Evolutionary conservation across 108 stramenopile genomes (phyloP).

Genomic region (Ochromonas danica): DNA sequence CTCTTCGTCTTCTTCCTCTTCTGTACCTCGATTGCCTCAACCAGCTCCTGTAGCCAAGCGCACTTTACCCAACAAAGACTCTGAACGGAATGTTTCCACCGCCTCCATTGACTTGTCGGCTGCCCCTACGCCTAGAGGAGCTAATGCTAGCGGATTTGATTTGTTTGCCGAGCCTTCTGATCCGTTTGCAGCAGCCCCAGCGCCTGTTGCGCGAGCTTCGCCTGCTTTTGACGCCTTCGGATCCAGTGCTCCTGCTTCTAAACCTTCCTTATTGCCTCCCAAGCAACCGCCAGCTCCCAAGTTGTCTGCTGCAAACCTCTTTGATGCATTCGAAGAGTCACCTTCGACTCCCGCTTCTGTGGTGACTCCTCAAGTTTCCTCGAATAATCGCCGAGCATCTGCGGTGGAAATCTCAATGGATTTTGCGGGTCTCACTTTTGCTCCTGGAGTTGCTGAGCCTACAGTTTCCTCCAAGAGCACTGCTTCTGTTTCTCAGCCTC

Average conservation of each 20-base stretch:
- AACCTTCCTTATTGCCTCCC: too few species aligned
- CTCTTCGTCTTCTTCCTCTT: background rate
- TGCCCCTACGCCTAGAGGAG: too few species aligned
- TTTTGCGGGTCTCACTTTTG: background rate
- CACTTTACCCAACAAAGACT: background rate
- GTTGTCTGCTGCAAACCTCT: background rate
- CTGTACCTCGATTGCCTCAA: background rate
- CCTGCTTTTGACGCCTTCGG: too few species aligned
- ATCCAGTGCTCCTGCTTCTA: too few species aligned
- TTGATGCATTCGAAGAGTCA: background rate
- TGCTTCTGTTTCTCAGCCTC: background rate
- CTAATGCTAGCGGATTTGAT: too few species aligned
- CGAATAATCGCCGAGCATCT: background rate
- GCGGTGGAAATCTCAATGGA: background rate
- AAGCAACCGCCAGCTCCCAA: constrained; percentile 1
- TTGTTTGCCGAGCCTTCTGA: too few species aligned
- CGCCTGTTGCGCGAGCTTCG: too few species aligned
- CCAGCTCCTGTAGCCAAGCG: background rate
- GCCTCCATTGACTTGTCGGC: too few species aligned
- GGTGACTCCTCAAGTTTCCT: background rate
- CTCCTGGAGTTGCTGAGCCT: background rate
- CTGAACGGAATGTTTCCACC: background rate
- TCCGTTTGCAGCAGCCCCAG: background rate
- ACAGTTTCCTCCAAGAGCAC: background rate
- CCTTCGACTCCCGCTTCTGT: background rate